Evolutionary conservation across 495 filamentous ascomycete genomes (phyloP), one percentile per base, ranked within the genome.

Genomic region (Daldinia concentrica): DNA sequence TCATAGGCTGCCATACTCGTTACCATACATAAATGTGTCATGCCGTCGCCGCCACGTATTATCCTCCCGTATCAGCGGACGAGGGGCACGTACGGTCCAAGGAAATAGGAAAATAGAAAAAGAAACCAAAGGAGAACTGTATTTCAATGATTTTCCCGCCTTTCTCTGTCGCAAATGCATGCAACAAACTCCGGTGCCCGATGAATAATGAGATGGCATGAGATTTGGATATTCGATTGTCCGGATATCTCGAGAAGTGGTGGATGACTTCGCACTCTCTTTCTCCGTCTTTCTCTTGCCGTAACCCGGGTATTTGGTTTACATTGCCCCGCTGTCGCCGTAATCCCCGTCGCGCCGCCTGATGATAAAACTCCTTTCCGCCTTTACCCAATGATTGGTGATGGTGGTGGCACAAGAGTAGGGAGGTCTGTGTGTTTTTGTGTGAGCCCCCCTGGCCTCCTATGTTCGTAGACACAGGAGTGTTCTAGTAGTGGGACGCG

Each of bases 161-260:
- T 69, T 73, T 64, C 51, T 64, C 59, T 57, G 62, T 69, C 71
- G 65, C 27, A 73, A 73, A 73, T 69, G 66, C 71, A 54, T 54
- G 50, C 50, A 48, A 30, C 50, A 73, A 73, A 73, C 66, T 73
- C 71, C 71, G 62, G 51, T 62, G 63, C 62, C 71, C 71, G 14
- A 73, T 73, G 66, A 66, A 50, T 57, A 43, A 43, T 50, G 57
- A 48, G 29, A 52, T 58, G 57, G 65, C 58, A 58, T 52, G 64
- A 72, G 62, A 32, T 24, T 54, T 14, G 45, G 57, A 60, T 29
- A 60, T 6, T 12, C 14, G 12, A 37, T 59, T 39, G 30, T 11
- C 17, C 9, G 11, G 57, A 57, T 39, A 60, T 60, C 37, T 27
- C 15, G 27, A 39, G 36, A 43, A 2, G 29, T 60, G 26, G 26